Conservation (phyloP, 306 rosid genomes). For the Vachellia pachyceras region DNA sequence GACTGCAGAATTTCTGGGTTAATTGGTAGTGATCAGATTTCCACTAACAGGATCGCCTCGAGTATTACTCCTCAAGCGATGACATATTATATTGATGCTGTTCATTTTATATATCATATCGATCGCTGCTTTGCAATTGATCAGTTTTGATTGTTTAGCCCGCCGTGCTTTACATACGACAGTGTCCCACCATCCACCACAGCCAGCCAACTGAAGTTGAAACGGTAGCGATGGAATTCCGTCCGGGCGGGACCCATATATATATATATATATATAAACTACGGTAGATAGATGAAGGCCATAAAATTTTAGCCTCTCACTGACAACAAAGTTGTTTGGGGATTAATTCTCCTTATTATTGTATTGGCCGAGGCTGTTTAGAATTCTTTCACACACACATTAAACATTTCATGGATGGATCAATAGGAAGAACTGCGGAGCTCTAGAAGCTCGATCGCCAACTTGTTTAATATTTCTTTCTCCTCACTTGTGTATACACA, state of each 20-base stretch:
- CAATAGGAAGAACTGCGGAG: background rate
- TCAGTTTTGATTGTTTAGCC: background rate
- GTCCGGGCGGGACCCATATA: constrained; percentile 18
- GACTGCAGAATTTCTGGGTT: constrained; percentile 42
- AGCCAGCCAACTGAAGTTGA: background rate
- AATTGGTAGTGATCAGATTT: constrained; percentile 16
- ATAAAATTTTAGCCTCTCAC: background rate
- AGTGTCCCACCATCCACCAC: background rate
- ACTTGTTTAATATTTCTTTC: background rate
- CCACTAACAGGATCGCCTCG: constrained; percentile 10
- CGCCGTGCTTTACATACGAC: constrained; percentile 11
- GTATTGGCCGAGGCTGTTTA: background rate
- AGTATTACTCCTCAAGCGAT: background rate
- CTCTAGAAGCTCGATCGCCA: background rate
- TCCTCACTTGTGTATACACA: background rate
- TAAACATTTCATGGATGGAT: background rate
- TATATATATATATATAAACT: too few relatives aligned
- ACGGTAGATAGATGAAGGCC: background rate
- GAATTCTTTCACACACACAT: background rate
- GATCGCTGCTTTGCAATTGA: background rate
- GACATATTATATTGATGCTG: background rate
- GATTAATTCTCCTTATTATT: background rate
- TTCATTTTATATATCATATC: background rate
- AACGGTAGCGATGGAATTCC: constrained; percentile 12
- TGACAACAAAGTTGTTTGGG: constrained; percentile 2